A percentile compares a stretch with the other conserved stretches of the same genome.
Conservation (phyloP, 306 rosid genomes). For the Albizia julibrissin region DNA sequence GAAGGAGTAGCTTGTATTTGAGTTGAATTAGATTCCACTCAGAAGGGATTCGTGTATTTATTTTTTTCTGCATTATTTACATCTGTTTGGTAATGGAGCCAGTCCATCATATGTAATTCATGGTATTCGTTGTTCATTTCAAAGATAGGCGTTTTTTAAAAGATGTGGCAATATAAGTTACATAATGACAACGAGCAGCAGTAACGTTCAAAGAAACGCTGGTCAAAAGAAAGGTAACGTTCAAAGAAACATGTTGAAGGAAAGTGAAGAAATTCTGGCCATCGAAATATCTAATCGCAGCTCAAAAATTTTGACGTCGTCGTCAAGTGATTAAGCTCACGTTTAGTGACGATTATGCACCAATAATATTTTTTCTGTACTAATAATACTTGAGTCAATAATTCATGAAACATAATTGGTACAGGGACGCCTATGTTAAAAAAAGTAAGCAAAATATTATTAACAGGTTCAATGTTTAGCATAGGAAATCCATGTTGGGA, state of each 20-base stretch:
- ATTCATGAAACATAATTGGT: slow-evolving; percentile 16
- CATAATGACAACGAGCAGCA: no score
- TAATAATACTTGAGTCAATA: slow-evolving; percentile 4
- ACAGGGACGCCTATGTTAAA: neutral
- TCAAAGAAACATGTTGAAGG: neutral
- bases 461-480: slow-evolving; percentile 26
- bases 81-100: no score
- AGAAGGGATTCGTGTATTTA: no score
- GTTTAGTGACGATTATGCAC: neutral
- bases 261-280: neutral
- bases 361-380: neutral
- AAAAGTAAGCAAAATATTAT: neutral
- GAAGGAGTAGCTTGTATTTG: no score
- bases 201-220: no score
- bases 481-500: slow-evolving; percentile 50
- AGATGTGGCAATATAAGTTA: no score
- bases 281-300: neutral
- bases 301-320: neutral
- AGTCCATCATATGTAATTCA: no score
- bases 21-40: no score
- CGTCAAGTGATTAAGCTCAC: neutral
- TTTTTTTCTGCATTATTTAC: no score
- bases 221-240: no score
- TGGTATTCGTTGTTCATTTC: no score
- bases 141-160: no score